These are phyloP conservation scores for Voacanga thouarsii DNA, from an alignment of 257 asterid genomes.

Conservation along the genomic window DNA sequence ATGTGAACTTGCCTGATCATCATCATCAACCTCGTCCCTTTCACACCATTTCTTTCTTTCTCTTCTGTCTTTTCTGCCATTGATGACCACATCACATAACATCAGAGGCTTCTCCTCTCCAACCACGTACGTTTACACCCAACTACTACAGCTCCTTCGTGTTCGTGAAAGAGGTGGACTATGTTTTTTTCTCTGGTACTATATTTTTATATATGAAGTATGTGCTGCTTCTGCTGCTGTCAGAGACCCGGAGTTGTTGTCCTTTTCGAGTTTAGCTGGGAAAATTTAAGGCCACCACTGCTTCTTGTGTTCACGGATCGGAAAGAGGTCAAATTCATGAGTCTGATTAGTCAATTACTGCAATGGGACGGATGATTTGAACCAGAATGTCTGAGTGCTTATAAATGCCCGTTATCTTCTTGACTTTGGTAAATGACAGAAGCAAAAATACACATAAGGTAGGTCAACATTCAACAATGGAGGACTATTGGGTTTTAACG, in stretches of 20 bases:
- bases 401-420: too few relatives aligned
- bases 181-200: neutral
- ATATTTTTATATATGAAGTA: too few relatives aligned
- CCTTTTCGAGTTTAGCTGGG: neutral
- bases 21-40: neutral
- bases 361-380: neutral
- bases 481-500: too few relatives aligned
- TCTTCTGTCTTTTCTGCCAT: neutral
- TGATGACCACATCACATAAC: too few relatives aligned
- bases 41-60: neutral
- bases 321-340: neutral
- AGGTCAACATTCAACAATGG: too few relatives aligned
- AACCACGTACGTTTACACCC: neutral
- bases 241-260: neutral
- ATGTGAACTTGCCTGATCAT: constrained; percentile 24
- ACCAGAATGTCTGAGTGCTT: neutral
- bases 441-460: too few relatives aligned
- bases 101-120: neutral
- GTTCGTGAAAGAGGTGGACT: neutral
- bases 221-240: neutral
- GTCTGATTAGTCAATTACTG: neutral
- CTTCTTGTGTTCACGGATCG: neutral
- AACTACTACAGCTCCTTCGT: neutral
- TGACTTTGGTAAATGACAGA: too few relatives aligned
- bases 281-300: neutral